Percentiles rank a stretch among this genome's conserved stretches.
phyloP scores from a whole-genome alignment of 768 basidiomycete species.

The Agrocybe chaxingu region DNA sequence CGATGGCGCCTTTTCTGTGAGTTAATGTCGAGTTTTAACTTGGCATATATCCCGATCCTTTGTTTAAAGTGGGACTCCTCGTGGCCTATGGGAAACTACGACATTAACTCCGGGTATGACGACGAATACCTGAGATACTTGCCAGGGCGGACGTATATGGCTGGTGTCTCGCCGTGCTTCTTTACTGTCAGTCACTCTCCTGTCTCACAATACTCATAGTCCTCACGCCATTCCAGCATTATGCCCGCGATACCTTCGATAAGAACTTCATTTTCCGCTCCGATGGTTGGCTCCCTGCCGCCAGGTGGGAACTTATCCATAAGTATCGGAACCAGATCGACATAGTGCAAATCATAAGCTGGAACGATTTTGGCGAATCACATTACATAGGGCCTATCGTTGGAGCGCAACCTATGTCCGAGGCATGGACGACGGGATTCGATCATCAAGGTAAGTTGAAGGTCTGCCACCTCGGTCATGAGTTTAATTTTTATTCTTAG shows the following conservation, averaged over 20 bases:
- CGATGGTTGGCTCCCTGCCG: constrained; percentile 55
- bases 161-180: constrained; percentile 62
- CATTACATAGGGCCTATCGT: constrained; percentile 69
- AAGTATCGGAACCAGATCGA: constrained; percentile 35
- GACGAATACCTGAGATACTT: constrained; percentile 23
- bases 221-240: constrained; percentile 34
- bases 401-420: constrained; percentile 58
- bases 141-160: constrained; percentile 31
- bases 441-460: constrained; percentile 32
- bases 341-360: constrained; percentile 54
- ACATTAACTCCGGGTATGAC: constrained; percentile 31
- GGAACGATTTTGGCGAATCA: constrained; percentile 75
- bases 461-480: neutral
- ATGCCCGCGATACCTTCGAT: constrained; percentile 45
- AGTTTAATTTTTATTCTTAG: constrained; percentile 6
- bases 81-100: constrained; percentile 40
- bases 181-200: constrained; percentile 39
- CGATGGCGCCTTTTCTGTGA: constrained; percentile 49
- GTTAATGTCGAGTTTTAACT: constrained; percentile 10
- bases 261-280: constrained; percentile 58
- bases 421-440: constrained; percentile 61
- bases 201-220: neutral
- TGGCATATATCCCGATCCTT: neutral
- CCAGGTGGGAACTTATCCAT: constrained; percentile 58
- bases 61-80: constrained; percentile 48